Percentiles rank a stretch among this genome's conserved stretches.
Conservation (phyloP, 306 rosid species). For the Vigna mungo region DNA sequence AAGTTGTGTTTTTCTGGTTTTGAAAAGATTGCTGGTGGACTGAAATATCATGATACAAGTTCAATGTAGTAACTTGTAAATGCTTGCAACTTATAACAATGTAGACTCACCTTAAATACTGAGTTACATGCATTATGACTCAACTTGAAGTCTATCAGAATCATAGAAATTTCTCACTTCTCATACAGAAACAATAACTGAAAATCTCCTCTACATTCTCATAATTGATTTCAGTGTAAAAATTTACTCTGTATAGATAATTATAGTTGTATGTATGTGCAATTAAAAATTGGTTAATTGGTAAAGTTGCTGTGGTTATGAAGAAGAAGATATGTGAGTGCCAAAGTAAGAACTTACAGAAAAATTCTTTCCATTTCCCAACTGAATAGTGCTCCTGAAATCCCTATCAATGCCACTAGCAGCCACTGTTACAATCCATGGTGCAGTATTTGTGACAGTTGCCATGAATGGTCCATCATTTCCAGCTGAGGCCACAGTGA, state of each 20-base stretch:
- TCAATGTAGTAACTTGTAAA: too few relatives aligned
- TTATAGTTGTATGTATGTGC: not conserved
- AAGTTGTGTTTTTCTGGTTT: too few relatives aligned
- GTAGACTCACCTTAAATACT: not conserved
- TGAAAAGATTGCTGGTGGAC: too few relatives aligned
- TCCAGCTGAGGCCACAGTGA: constrained; percentile 84
- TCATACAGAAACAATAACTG: constrained; percentile 10
- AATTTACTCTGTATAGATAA: not conserved
- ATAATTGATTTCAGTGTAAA: not conserved
- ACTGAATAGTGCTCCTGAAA: constrained; percentile 60
- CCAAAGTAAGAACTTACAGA: constrained; percentile 55
- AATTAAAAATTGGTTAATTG: constrained; percentile 14
- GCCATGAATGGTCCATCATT: constrained; percentile 72
- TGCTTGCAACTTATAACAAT: not conserved
- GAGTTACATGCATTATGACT: constrained; percentile 1
- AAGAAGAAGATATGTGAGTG: not conserved
- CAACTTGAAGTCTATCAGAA: not conserved
- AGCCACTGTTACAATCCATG: constrained; percentile 91
- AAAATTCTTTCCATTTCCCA: constrained; percentile 75
- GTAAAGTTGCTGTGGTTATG: not conserved
- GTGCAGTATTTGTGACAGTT: constrained; percentile 69
- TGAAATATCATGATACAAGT: too few relatives aligned
- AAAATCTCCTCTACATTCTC: not conserved
- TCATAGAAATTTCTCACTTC: constrained; percentile 7
- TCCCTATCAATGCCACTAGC: constrained; percentile 86